These are phyloP conservation scores for Batkoa obscura DNA, from an alignment of 371 early-diverging fungal species.

Conservation along the genomic window DNA sequence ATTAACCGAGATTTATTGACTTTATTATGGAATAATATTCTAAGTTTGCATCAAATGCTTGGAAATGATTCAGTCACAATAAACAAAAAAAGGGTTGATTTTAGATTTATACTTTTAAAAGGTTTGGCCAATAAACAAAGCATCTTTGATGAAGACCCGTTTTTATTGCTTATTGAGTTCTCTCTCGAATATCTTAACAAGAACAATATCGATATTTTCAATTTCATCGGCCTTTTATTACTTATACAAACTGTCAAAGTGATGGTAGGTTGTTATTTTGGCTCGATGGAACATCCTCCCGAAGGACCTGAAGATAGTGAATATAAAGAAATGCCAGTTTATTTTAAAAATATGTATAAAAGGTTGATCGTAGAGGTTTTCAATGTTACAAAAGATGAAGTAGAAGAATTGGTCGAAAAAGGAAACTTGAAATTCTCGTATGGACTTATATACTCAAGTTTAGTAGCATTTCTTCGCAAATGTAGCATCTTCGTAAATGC, in stretches of 20 bases:
- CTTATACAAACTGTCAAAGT: too few species aligned
- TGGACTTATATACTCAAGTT: neutral
- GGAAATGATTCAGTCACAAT: neutral
- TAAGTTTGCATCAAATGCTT: neutral
- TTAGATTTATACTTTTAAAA: neutral
- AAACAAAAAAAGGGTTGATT: neutral
- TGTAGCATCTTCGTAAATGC: neutral
- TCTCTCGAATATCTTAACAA: neutral
- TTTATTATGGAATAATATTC: slow-evolving; percentile 2
- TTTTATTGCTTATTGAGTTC: neutral
- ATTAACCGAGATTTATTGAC: neutral
- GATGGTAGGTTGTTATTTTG: too few species aligned
- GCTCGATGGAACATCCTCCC: too few species aligned
- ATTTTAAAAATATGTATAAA: too few species aligned
- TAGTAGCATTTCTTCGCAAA: neutral
- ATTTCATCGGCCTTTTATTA: neutral
- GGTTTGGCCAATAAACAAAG: neutral
- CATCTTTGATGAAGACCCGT: neutral
- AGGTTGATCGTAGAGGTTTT: neutral
- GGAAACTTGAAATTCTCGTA: neutral
- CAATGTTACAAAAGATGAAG: neutral
- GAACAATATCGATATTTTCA: neutral
- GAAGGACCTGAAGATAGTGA: too few species aligned
- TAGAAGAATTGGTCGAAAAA: neutral
- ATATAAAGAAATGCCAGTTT: too few species aligned